Evolutionary conservation across 768 basidiomycete species (phyloP).

Genomic region (Chalciporus sphaerocephalus): DNA sequence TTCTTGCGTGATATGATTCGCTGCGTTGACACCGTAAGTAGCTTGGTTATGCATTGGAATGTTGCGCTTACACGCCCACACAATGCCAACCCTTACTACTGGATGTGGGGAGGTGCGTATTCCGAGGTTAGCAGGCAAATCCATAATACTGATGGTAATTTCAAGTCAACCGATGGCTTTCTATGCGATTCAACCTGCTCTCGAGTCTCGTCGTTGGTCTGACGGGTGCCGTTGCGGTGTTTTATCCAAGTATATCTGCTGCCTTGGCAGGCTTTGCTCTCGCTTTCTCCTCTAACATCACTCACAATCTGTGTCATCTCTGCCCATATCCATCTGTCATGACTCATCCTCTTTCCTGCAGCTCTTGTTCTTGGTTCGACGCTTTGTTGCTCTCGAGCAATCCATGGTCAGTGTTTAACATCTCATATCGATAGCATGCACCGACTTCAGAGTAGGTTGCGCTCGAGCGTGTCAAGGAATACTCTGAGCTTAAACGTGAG

Average conservation of each 20-base stretch:
- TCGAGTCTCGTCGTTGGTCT: conserved; percentile 70
- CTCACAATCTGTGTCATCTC: conserved; percentile 47
- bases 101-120: conserved; percentile 80
- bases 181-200: conserved; percentile 80
- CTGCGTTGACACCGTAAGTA: conserved; percentile 71
- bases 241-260: conserved; percentile 70
- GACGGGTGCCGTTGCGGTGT: conserved; percentile 61
- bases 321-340: neutral
- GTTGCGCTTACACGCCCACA: conserved; percentile 14
- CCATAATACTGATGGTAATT: conserved; percentile 7
- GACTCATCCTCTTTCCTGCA: conserved; percentile 15
- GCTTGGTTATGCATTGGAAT: neutral
- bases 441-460: conserved; percentile 51
- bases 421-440: neutral
- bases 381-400: conserved; percentile 86
- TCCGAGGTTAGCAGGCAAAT: neutral
- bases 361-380: conserved; percentile 67
- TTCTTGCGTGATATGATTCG: conserved; percentile 81
- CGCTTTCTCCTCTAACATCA: conserved; percentile 76
- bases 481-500: conserved; percentile 74
- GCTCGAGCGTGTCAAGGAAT: conserved; percentile 88
- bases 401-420: conserved; percentile 62
- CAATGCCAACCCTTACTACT: conserved; percentile 75
- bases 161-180: conserved; percentile 86
- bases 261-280: conserved; percentile 83